A percentile compares a stretch with the other conserved stretches of the same genome.
These are phyloP conservation scores for Linnemannia exigua DNA, from an alignment of 192 early-diverging fungal genomes.

Conservation along the genomic window DNA sequence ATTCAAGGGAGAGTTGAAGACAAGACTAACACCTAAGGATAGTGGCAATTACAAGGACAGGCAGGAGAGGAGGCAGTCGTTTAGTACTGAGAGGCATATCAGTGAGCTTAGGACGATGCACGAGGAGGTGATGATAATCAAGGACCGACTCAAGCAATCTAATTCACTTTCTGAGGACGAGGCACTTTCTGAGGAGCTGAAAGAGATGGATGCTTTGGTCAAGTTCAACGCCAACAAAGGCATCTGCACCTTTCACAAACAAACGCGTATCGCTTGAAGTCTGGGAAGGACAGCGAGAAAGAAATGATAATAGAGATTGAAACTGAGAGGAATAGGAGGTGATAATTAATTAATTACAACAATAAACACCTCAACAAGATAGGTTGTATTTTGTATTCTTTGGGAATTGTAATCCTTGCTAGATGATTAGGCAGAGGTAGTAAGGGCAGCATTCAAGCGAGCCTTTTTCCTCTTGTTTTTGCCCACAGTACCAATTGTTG, in stretches of 20 bases:
- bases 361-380: too few species aligned
- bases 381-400: too few species aligned
- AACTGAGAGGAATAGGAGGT: too few species aligned
- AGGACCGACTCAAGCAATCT: neutral
- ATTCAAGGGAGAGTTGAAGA: too few species aligned
- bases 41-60: neutral
- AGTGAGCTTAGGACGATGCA: neutral
- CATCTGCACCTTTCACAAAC: neutral
- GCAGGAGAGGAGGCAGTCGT: neutral
- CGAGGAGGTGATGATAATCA: neutral
- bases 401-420: neutral
- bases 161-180: neutral
- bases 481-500: neutral
- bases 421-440: neutral
- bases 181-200: neutral
- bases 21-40: too few species aligned
- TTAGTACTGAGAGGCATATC: neutral
- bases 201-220: neutral
- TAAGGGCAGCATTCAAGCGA: neutral
- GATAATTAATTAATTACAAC: too few species aligned
- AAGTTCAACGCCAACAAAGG: neutral
- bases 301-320: too few species aligned
- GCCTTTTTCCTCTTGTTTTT: slow-evolving; percentile 5
- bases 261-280: neutral
- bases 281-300: neutral